Conservation (phyloP, 495 filamentous ascomycete genomes). For the Letharia lupina region DNA sequence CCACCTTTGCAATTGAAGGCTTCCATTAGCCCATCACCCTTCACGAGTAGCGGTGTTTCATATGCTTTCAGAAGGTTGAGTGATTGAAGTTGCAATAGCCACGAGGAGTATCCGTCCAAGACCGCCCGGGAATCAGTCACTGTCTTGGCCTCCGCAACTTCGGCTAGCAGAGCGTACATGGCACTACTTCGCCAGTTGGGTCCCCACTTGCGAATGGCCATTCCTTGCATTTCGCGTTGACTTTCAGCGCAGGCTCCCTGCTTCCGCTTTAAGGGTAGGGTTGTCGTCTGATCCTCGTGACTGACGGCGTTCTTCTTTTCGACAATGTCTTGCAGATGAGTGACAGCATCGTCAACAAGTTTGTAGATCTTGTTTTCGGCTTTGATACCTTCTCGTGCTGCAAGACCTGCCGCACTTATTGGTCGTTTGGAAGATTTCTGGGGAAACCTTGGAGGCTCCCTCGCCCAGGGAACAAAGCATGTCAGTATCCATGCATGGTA, state of each 20-base stretch:
- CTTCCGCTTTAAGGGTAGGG: conserved; percentile 38
- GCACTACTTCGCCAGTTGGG: conserved; percentile 68
- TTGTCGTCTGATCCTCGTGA: conserved; percentile 27
- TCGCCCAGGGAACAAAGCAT: conserved; percentile 68
- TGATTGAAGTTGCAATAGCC: conserved; percentile 39
- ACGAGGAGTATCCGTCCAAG: conserved; percentile 37
- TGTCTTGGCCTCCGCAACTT: conserved; percentile 39
- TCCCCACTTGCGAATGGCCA: conserved; percentile 71
- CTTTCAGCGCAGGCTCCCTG: background rate
- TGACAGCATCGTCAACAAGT: conserved; percentile 55
- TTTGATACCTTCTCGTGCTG: conserved; percentile 71
- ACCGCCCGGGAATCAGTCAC: conserved; percentile 24
- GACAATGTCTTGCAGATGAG: conserved; percentile 51
- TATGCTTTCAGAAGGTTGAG: conserved; percentile 29
- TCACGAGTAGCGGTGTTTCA: conserved; percentile 40
- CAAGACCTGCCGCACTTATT: conserved; percentile 46
- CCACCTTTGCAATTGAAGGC: conserved; percentile 56
- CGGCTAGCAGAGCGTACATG: conserved; percentile 60
- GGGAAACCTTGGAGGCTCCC: conserved; percentile 38
- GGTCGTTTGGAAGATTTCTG: conserved; percentile 36
- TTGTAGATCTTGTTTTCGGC: conserved; percentile 61
- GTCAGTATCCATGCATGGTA: conserved; percentile 71
- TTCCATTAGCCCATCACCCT: conserved; percentile 56
- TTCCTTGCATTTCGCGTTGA: conserved; percentile 51
- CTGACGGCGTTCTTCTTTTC: conserved; percentile 45